phyloP scores from a whole-genome alignment of 805 yeast species.

The Clavispora vitiphila region DNA sequence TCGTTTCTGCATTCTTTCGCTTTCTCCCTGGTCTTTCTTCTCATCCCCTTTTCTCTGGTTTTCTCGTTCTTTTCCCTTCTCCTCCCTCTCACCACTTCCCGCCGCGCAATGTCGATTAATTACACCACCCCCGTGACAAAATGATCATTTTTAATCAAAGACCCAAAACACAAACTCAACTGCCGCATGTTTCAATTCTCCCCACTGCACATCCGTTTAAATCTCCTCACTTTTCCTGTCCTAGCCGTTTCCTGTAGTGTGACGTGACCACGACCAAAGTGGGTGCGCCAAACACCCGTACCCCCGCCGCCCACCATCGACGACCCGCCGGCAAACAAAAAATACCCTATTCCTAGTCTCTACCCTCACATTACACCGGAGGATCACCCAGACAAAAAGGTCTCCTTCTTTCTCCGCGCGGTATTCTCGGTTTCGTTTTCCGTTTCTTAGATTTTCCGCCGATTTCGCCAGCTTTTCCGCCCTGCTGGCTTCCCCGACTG shows the following conservation, averaged over 20 bases:
- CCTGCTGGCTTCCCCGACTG: neutral
- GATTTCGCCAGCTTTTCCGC: neutral
- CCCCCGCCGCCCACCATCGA: neutral
- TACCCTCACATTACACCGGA: neutral
- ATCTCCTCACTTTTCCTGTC: too few relatives aligned
- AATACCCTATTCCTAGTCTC: neutral
- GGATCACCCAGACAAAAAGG: neutral
- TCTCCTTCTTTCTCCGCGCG: neutral
- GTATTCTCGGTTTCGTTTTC: neutral
- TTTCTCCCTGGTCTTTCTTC: too few relatives aligned
- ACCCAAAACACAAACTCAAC: too few relatives aligned
- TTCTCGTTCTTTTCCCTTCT: too few relatives aligned
- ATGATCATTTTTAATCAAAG: too few relatives aligned
- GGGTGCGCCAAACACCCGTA: neutral
- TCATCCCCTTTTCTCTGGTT: too few relatives aligned
- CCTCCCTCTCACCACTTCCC: too few relatives aligned
- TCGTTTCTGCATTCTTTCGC: too few relatives aligned
- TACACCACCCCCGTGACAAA: too few relatives aligned
- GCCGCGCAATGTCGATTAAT: too few relatives aligned
- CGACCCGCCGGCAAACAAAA: constrained; percentile 1
- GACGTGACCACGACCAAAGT: neutral
- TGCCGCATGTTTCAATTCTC: too few relatives aligned
- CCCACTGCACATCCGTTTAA: too few relatives aligned
- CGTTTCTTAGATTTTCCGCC: neutral
- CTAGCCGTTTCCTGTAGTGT: neutral